These are phyloP conservation scores for Phylloboletellus chloephorus DNA, from an alignment of 1,284 basidiomycete genomes.

Conservation along the genomic window DNA sequence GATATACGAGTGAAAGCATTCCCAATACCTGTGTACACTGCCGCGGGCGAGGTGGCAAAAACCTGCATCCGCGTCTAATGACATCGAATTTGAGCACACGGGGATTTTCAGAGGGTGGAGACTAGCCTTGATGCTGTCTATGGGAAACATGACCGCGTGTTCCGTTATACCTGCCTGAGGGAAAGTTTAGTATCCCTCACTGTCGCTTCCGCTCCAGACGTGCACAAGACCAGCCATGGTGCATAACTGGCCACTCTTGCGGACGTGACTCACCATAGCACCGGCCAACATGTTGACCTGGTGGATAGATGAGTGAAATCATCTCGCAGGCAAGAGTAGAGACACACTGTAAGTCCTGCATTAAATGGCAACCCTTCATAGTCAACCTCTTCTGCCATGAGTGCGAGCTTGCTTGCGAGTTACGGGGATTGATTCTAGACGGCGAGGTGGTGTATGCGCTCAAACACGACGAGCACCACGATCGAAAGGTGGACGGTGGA, in stretches of 20 bases:
- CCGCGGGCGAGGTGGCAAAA: slow-evolving; percentile 76
- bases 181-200: slow-evolving; percentile 13
- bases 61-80: slow-evolving; percentile 98
- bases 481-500: neutral
- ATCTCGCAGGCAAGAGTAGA: neutral
- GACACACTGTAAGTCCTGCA: slow-evolving; percentile 63
- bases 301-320: slow-evolving; percentile 7
- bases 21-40: slow-evolving; percentile 83
- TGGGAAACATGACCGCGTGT: slow-evolving; percentile 97
- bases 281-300: slow-evolving; percentile 97
- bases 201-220: neutral
- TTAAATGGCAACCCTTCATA: slow-evolving; percentile 76
- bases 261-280: slow-evolving; percentile 66
- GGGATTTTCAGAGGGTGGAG: neutral
- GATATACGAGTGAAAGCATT: slow-evolving; percentile 89
- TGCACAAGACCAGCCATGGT: slow-evolving; percentile 1
- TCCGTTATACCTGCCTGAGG: slow-evolving; percentile 94
- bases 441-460: slow-evolving; percentile 6
- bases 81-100: slow-evolving; percentile 4
- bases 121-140: slow-evolving; percentile 95
- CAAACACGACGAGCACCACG: slow-evolving; percentile 4
- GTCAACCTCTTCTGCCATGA: slow-evolving; percentile 62
- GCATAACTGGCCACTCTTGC: slow-evolving; percentile 2
- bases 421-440: slow-evolving; percentile 5
- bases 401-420: slow-evolving; percentile 8